Conservation (phyloP, 768 basidiomycete species). For the Boletales sp. region DNA sequence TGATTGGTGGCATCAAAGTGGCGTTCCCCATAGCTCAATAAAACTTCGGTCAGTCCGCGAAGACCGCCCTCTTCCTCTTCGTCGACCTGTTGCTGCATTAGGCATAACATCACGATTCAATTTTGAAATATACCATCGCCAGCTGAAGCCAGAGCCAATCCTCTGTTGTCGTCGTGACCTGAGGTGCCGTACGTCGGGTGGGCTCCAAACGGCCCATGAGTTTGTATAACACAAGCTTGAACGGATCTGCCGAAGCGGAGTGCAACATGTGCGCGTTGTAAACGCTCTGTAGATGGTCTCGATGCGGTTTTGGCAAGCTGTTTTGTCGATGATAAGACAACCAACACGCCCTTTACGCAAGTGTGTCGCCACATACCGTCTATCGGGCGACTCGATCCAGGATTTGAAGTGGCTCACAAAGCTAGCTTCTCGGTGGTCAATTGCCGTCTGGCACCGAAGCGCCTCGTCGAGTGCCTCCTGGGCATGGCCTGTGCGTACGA, state of each 20-base stretch:
- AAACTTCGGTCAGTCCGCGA: slow-evolving; percentile 67
- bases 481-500: slow-evolving; percentile 81
- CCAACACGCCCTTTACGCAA: slow-evolving; percentile 33
- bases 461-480: slow-evolving; percentile 82
- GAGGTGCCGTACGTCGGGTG: slow-evolving; percentile 74
- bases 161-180: slow-evolving; percentile 86
- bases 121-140: slow-evolving; percentile 52
- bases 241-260: slow-evolving; percentile 84
- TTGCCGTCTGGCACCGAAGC: slow-evolving; percentile 46
- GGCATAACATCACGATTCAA: no score
- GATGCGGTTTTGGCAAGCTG: slow-evolving; percentile 50
- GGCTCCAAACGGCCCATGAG: slow-evolving; percentile 92
- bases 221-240: slow-evolving; percentile 95
- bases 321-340: not conserved
- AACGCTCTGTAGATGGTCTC: slow-evolving; percentile 75
- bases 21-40: slow-evolving; percentile 75
- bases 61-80: slow-evolving; percentile 83
- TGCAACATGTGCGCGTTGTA: slow-evolving; percentile 94
- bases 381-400: slow-evolving; percentile 79
- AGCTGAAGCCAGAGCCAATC: slow-evolving; percentile 99
- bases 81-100: slow-evolving; percentile 44
- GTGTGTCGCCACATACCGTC: slow-evolving; percentile 43
- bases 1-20: slow-evolving; percentile 70
- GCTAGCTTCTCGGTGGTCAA: slow-evolving; percentile 74
- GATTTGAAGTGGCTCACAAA: slow-evolving; percentile 82